Evolutionary conservation across 768 basidiomycete species (phyloP).

Genomic region (Tephrocybe sp.): DNA sequence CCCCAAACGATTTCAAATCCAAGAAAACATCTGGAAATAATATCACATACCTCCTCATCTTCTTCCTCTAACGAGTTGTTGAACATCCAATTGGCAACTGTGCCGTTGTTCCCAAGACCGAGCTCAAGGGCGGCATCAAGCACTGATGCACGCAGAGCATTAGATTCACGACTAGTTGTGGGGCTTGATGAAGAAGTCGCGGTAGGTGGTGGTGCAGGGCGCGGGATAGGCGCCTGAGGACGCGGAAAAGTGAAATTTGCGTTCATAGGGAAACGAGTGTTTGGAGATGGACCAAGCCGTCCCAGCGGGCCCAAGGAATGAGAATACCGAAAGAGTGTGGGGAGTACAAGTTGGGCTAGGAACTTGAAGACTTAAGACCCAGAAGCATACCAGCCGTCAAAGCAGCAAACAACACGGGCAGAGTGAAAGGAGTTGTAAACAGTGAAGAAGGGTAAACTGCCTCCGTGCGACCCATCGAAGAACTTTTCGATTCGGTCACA

Average conservation of each 20-base stretch:
- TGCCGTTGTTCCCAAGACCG: slow-evolving; percentile 56
- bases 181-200: slow-evolving; percentile 13
- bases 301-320: not conserved
- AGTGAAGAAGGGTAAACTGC: not conserved
- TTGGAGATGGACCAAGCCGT: slow-evolving; percentile 6
- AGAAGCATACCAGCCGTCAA: slow-evolving; percentile 5
- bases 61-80: slow-evolving; percentile 58
- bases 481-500: slow-evolving; percentile 2
- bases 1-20: no score
- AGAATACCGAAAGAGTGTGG: slow-evolving; percentile 9
- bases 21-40: not conserved
- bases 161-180: slow-evolving; percentile 47
- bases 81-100: slow-evolving; percentile 74
- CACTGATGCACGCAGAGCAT: slow-evolving; percentile 67
- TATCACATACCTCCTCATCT: slow-evolving; percentile 45
- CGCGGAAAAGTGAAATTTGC: slow-evolving; percentile 32
- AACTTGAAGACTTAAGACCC: not conserved
- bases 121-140: slow-evolving; percentile 72
- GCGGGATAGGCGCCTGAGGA: slow-evolving; percentile 21
- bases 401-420: not conserved
- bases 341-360: not conserved
- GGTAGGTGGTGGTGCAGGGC: slow-evolving; percentile 18
- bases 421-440: not conserved
- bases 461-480: not conserved
- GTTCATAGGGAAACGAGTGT: slow-evolving; percentile 26